A percentile compares a stretch with the other conserved stretches of the same genome.
phyloP scores from a whole-genome alignment of 305 asterid genomes.

The Solanum hybrid region DNA sequence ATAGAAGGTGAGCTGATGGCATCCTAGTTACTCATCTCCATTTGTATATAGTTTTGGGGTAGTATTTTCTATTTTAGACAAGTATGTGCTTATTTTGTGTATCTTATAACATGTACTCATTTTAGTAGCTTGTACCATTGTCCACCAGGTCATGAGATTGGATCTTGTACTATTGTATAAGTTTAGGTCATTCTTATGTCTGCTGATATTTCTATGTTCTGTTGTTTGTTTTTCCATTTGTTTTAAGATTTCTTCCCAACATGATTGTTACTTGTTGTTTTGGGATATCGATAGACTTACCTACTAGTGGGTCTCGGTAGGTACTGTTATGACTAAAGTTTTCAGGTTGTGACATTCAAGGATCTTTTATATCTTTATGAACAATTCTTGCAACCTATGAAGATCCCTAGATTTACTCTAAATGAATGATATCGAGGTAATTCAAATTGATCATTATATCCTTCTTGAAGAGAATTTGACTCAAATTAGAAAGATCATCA shows the following conservation, averaged over 20 bases:
- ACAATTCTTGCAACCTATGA: background rate
- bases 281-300: background rate
- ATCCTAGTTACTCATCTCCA: background rate
- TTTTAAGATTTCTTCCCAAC: background rate
- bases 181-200: background rate
- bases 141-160: background rate
- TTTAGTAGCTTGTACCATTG: background rate
- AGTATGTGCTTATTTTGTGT: background rate
- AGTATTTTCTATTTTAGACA: background rate
- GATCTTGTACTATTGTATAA: background rate
- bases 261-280: background rate
- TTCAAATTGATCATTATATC: background rate
- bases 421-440: background rate
- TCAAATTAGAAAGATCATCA: background rate
- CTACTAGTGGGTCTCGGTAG: background rate
- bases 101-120: background rate
- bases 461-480: background rate
- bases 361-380: background rate
- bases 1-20: background rate
- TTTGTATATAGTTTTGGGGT: background rate
- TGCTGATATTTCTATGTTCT: background rate
- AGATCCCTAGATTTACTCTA: background rate
- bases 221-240: background rate
- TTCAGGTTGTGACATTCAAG: background rate
- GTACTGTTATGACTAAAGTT: background rate